Conservation (phyloP, 768 basidiomycete genomes). For the Daedaleopsis nitida region DNA sequence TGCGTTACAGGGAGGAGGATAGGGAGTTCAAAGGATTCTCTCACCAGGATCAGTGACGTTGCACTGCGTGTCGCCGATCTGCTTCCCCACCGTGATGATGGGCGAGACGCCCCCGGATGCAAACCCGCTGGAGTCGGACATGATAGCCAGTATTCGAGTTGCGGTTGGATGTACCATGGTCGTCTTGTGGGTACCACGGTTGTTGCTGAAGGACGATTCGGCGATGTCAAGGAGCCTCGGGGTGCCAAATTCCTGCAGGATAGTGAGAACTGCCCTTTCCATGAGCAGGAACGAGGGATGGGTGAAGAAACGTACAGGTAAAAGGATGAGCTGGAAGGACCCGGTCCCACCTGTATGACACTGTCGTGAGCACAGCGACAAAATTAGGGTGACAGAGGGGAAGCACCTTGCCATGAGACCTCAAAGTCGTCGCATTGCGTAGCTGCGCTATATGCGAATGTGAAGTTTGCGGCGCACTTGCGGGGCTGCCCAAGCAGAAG, state of each 20-base stretch:
- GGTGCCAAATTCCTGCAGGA: conserved; percentile 50
- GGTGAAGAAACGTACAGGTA: conserved; percentile 53
- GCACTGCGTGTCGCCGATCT: conserved; percentile 2
- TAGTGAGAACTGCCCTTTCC: conserved; percentile 3
- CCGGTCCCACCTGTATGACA: conserved; percentile 51
- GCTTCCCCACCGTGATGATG: conserved; percentile 6
- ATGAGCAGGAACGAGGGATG: neutral
- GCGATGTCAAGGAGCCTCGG: conserved; percentile 60
- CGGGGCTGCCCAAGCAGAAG: conserved; percentile 21
- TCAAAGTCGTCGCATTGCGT: conserved; percentile 64
- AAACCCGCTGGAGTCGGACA: conserved; percentile 76
- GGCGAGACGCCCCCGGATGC: conserved; percentile 46
- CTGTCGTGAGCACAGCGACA: conserved; percentile 2
- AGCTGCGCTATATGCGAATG: conserved; percentile 53
- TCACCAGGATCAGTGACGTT: conserved; percentile 10
- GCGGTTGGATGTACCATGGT: conserved; percentile 44
- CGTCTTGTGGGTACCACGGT: conserved; percentile 51
- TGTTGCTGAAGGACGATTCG: conserved; percentile 50
- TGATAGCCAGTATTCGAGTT: conserved; percentile 53
- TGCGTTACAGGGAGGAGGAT: neutral
- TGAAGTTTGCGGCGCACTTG: conserved; percentile 36
- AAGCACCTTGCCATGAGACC: conserved; percentile 63
- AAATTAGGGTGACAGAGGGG: conserved; percentile 14
- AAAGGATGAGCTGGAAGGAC: conserved; percentile 51
- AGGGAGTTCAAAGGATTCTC: neutral